A percentile compares a stretch with the other conserved stretches of the same genome.
Evolutionary conservation across 1,284 basidiomycete genomes (phyloP).

Genomic region (Schizopora paradoxa): DNA sequence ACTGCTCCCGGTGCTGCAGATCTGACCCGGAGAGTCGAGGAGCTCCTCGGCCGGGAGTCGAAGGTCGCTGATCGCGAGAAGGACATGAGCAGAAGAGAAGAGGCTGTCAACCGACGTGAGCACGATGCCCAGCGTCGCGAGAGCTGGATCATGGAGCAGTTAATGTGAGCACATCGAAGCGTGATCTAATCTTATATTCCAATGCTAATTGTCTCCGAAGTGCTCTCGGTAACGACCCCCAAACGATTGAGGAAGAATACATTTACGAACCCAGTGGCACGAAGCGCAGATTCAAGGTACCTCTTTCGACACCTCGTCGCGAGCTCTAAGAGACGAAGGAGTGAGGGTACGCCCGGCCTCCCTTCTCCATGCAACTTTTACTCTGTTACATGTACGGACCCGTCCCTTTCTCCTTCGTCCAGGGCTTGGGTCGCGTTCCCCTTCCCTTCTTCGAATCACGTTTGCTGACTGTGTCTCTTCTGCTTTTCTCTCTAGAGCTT

Average conservation of each 20-base stretch:
- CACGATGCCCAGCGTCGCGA: slow-evolving; percentile 79
- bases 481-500: slow-evolving; percentile 27
- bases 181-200: too few relatives aligned
- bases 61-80: slow-evolving; percentile 77
- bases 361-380: slow-evolving; percentile 30
- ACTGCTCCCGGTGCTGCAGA: slow-evolving; percentile 52
- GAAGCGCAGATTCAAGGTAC: slow-evolving; percentile 83
- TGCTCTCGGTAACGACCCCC: slow-evolving; percentile 58
- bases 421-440: slow-evolving; percentile 71
- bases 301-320: slow-evolving; percentile 60
- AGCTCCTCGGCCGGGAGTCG: slow-evolving; percentile 74
- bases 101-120: slow-evolving; percentile 73
- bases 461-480: slow-evolving; percentile 35
- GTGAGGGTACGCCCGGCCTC: slow-evolving; percentile 30
- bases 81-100: slow-evolving; percentile 77
- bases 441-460: slow-evolving; percentile 34
- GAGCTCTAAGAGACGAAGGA: slow-evolving; percentile 91
- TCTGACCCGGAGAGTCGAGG: slow-evolving; percentile 52
- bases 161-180: slow-evolving; percentile 64
- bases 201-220: slow-evolving; percentile 35
- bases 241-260: slow-evolving; percentile 65
- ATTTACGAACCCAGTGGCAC: slow-evolving; percentile 58
- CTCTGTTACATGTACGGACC: slow-evolving; percentile 55
- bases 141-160: slow-evolving; percentile 83
- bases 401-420: slow-evolving; percentile 76